phyloP scores from a whole-genome alignment of 2,329 filamentous ascomycete species.

The Alternaria brassicicola region DNA sequence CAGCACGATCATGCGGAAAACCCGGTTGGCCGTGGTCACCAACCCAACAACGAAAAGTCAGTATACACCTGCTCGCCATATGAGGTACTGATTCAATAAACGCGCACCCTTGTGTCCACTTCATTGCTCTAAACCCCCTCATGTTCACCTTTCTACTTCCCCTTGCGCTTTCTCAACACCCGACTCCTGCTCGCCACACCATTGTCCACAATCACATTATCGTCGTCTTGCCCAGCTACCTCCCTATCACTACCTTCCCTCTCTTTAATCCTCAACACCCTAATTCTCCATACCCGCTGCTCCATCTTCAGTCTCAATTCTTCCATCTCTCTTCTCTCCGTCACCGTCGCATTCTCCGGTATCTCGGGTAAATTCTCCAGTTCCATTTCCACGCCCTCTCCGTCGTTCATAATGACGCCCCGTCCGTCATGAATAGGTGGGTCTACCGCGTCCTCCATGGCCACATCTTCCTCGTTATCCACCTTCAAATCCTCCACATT shows the following conservation, averaged over 20 bases:
- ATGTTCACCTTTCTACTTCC: neutral
- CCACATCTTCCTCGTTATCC: neutral
- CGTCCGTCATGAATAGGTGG: neutral
- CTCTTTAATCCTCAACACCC: conserved; percentile 4
- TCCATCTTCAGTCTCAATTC: conserved; percentile 9
- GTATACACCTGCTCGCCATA: too few relatives aligned
- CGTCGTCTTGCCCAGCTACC: neutral
- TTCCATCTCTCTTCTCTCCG: conserved; percentile 5
- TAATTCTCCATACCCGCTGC: conserved; percentile 11
- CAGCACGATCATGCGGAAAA: too few relatives aligned
- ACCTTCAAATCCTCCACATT: neutral
- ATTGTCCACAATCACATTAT: neutral
- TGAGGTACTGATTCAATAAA: too few relatives aligned
- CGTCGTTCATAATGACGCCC: neutral
- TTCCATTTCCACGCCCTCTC: neutral
- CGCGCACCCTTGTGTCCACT: too few relatives aligned
- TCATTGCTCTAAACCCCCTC: too few relatives aligned
- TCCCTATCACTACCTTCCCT: neutral
- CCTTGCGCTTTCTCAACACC: neutral
- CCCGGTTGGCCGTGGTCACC: too few relatives aligned
- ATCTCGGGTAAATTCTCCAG: neutral
- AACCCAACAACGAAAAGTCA: too few relatives aligned
- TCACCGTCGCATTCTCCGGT: conserved; percentile 3
- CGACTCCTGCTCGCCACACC: neutral
- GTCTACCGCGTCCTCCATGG: neutral